Evolutionary conservation across 495 filamentous ascomycete species (phyloP), one percentile per base, ranked within the genome.

Genomic region (Acidomyces sp.): DNA sequence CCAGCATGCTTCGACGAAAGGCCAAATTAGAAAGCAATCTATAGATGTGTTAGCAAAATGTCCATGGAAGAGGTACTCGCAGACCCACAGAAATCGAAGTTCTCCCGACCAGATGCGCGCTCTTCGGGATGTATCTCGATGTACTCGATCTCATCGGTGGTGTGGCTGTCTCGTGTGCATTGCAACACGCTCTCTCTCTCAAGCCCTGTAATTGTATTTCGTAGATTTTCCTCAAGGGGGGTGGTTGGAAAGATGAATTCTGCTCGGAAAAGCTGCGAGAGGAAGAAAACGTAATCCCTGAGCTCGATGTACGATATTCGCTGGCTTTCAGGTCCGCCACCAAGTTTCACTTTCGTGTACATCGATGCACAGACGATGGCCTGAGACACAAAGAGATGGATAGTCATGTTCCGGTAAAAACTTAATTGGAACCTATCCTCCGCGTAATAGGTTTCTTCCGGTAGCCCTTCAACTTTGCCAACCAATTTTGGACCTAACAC

Each of bases 341-440:
- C 88, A 50, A 75, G 74, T 59, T 96, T 97, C 25, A 95, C 78
- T 25, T 75, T 69, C 0, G 80, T 86, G 58, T 96, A 95, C 67
- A 97, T 78, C 20, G 80, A 81, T 12, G 79, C 83, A 13, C 80
- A 85, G 2, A 97, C 81, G 1, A 96, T 66, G 0, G 88, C 81
- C 47, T 95, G 85, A 1, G 81, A 78, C 38, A 96, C 87, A 57
- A 97, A 97, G 2, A 97, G 73, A 55, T 97, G 90, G 37, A 97
- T 97, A 1, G 86, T 92, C 88, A 95, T 95, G 58, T 97, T 97
- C 29, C 90, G 78, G 59, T 96, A 97, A 61, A 96, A 97, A 0
- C 82, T 90, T 6, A 97, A 72, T 53, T 96, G 88, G 63, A 97
- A 97, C 21, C 63, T 73, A 58, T 97, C 90, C 20, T 94, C 85